Evolutionary conservation across 202 grass and related monocot species (phyloP).

Genomic region (Eragrostis tef): DNA sequence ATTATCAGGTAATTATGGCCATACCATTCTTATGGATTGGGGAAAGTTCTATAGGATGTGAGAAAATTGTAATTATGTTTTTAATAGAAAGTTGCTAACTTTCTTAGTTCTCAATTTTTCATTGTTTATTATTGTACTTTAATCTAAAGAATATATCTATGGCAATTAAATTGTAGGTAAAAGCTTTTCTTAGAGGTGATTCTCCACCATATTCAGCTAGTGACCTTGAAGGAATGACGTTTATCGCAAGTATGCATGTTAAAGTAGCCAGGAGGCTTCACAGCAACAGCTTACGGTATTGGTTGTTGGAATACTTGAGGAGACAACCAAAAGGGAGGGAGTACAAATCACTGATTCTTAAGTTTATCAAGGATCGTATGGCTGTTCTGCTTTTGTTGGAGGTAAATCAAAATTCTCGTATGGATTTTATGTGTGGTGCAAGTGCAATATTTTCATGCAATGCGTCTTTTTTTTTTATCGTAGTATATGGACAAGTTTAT

Average conservation of each 20-base stretch:
- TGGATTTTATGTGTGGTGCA: constrained; percentile 3
- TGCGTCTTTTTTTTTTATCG: constrained; percentile 16
- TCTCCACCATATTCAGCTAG: constrained; percentile 75
- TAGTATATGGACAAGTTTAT: constrained; percentile 14
- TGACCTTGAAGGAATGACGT: constrained; percentile 78
- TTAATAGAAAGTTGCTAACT: not conserved
- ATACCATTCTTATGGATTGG: constrained; percentile 28
- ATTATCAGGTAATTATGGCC: constrained; percentile 77
- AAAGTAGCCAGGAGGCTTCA: constrained; percentile 80
- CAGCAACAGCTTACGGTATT: constrained; percentile 76
- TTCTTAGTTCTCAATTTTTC: constrained; percentile 11
- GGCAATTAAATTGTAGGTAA: constrained; percentile 62
- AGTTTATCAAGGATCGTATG: constrained; percentile 72
- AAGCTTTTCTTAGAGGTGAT: constrained; percentile 88
- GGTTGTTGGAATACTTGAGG: constrained; percentile 90
- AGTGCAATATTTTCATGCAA: constrained; percentile 5
- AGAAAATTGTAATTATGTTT: constrained; percentile 27
- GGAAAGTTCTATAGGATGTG: constrained; percentile 18
- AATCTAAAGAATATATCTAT: constrained; percentile 22
- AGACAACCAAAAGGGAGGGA: constrained; percentile 70
- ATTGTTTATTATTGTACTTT: constrained; percentile 30
- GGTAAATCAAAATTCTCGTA: constrained; percentile 54
- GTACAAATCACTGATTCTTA: constrained; percentile 77
- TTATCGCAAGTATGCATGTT: constrained; percentile 78
- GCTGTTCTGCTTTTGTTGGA: constrained; percentile 78